phyloP scores from a whole-genome alignment of 2,329 filamentous ascomycete species.

The Elsinoe batatas region DNA sequence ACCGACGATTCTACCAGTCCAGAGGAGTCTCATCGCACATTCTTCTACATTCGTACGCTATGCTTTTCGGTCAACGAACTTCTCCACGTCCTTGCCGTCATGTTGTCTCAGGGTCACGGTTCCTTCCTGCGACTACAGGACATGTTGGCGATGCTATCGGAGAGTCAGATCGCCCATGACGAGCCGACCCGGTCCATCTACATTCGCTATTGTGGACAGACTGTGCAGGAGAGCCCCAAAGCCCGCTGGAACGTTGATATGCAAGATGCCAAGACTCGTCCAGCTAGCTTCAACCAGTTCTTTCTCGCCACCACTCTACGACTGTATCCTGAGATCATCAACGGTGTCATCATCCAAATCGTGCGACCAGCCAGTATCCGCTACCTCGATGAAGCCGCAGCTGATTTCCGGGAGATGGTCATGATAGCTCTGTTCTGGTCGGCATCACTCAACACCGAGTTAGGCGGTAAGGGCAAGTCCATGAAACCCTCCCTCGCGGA shows the following conservation, averaged over 20 bases:
- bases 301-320: neutral
- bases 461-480: neutral
- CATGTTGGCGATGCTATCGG: neutral
- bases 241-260: neutral
- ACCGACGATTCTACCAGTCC: neutral
- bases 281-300: neutral
- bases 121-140: neutral
- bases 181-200: neutral
- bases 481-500: neutral
- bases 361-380: neutral
- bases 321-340: neutral
- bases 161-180: neutral
- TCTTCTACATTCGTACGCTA: neutral
- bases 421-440: neutral
- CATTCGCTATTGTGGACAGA: neutral
- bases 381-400: neutral
- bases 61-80: neutral
- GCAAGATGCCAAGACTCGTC: too few relatives aligned
- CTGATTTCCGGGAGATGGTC: neutral
- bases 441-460: neutral
- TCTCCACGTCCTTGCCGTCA: neutral
- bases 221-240: neutral
- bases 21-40: too few relatives aligned
- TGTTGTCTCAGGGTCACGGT: neutral
- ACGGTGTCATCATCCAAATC: neutral